A percentile compares a stretch with the other conserved stretches of the same genome.
These are phyloP conservation scores for Picea glauca DNA, from an alignment of 75 land plant genomes.

Conservation along the genomic window DNA sequence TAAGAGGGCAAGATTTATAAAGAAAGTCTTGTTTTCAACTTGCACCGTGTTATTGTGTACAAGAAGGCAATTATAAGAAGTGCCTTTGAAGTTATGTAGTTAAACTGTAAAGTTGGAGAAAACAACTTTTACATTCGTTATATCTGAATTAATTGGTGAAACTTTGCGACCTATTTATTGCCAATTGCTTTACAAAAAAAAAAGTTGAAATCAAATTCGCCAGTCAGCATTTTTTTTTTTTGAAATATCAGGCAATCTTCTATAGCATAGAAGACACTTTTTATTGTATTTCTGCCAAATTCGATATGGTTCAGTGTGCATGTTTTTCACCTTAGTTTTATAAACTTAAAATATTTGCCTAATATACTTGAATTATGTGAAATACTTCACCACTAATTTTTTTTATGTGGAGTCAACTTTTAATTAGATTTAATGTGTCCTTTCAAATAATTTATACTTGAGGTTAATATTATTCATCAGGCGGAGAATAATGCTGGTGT, in stretches of 20 bases:
- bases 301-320: background rate
- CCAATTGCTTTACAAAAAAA: background rate
- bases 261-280: background rate
- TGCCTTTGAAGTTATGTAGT: too few species aligned
- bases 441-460: background rate
- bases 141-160: background rate
- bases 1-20: too few species aligned
- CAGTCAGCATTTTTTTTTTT: background rate
- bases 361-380: background rate
- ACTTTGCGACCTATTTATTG: background rate
- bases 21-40: too few species aligned
- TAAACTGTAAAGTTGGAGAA: too few species aligned
- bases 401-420: constrained; percentile 21
- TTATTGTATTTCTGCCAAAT: background rate
- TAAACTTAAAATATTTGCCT: background rate
- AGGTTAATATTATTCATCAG: constrained; percentile 18
- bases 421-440: background rate
- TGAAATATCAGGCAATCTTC: background rate
- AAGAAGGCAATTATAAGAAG: too few species aligned
- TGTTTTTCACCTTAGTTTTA: background rate
- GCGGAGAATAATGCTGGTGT: constrained; percentile 23
- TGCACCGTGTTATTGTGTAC: too few species aligned
- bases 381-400: background rate
- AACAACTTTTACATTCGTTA: background rate
- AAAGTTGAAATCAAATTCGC: too few species aligned